Conservation (phyloP, 2,329 filamentous ascomycete species). For the Colletotrichum melonis region DNA sequence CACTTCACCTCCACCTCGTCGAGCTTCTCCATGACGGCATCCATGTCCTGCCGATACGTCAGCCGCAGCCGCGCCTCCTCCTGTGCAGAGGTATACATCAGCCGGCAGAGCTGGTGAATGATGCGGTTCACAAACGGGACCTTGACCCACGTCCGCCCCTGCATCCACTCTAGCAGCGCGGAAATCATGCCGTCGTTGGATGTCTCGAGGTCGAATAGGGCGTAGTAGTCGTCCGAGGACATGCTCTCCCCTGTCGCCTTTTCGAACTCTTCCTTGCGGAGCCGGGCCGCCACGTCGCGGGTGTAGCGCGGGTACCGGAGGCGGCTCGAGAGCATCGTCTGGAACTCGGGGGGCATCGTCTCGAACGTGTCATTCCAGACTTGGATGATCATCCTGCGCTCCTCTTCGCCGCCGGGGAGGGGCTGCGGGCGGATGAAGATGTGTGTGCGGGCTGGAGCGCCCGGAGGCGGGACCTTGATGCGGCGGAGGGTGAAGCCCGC, state of each 20-base stretch:
- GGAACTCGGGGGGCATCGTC: background rate
- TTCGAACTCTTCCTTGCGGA: constrained; percentile 30
- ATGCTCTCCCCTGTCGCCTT: constrained; percentile 26
- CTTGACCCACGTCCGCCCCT: constrained; percentile 29
- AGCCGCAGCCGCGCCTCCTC: constrained; percentile 32
- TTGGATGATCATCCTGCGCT: background rate
- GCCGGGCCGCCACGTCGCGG: constrained; percentile 22
- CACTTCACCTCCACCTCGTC: background rate
- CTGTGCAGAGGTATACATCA: constrained; percentile 27
- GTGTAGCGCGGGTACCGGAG: constrained; percentile 19
- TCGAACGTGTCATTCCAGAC: constrained; percentile 5
- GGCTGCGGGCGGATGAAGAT: constrained; percentile 10
- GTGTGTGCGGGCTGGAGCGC: background rate
- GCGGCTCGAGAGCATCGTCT: background rate
- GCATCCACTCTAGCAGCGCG: constrained; percentile 27
- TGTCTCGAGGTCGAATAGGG: constrained; percentile 30
- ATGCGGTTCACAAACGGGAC: constrained; percentile 30
- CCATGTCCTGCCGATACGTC: background rate
- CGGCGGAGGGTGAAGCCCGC: constrained; percentile 13
- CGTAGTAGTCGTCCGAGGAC: constrained; percentile 22
- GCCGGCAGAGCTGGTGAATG: constrained; percentile 16
- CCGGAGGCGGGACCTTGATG: background rate
- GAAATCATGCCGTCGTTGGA: constrained; percentile 35
- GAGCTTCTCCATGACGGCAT: background rate
- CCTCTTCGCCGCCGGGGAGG: background rate